A percentile compares a stretch with the other conserved stretches of the same genome.
Conservation (phyloP, 371 early-diverging fungal species). For the Blastocladiella emersonii region DNA sequence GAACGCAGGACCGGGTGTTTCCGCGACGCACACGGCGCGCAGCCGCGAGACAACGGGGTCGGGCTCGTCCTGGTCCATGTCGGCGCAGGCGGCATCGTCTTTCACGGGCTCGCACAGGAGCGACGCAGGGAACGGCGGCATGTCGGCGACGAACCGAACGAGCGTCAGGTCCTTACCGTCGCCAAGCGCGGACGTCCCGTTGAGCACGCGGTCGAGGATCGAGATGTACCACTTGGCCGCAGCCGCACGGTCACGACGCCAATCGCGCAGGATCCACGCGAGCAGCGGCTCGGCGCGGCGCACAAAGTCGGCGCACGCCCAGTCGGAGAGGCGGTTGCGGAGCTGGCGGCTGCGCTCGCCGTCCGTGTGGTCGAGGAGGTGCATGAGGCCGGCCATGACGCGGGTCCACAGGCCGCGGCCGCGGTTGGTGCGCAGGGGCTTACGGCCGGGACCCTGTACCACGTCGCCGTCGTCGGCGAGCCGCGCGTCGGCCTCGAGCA, state of each 20-base stretch:
- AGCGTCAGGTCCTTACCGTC: background rate
- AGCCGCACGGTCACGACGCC: background rate
- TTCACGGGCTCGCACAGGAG: no score
- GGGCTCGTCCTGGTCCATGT: no score
- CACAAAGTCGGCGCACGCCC: background rate
- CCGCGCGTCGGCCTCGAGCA: background rate
- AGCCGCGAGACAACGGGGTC: no score
- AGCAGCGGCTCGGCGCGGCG: background rate
- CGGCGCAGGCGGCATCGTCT: no score
- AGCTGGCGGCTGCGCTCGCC: background rate
- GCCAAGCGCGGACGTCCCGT: background rate
- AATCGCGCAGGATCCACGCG: background rate
- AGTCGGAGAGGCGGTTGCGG: background rate
- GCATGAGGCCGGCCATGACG: background rate
- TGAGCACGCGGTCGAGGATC: background rate
- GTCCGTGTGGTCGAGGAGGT: background rate
- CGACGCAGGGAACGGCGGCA: background rate
- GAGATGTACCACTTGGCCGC: background rate
- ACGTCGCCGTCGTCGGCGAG: background rate
- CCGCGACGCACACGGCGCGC: no score
- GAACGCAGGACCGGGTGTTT: background rate
- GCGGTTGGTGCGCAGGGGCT: background rate
- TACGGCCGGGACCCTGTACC: background rate
- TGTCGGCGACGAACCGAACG: background rate
- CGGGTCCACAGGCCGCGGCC: background rate